These are phyloP conservation scores for Podila verticillata DNA, from an alignment of 192 early-diverging fungal genomes.

Conservation along the genomic window DNA sequence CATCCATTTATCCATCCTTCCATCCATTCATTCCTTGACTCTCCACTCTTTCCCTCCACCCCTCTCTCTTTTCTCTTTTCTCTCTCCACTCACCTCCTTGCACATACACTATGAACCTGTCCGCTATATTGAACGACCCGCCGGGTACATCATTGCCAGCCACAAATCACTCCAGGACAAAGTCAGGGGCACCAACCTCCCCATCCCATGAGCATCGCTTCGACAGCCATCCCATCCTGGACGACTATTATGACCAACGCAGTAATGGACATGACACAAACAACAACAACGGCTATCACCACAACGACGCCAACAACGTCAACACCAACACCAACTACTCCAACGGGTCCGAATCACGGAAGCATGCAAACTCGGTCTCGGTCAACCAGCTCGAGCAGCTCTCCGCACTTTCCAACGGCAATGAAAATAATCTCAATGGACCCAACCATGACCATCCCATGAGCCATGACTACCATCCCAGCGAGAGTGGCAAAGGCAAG, in stretches of 20 bases:
- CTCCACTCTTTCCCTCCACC: background rate
- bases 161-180: background rate
- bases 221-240: background rate
- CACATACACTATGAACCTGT: background rate
- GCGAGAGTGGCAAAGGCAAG: constrained; percentile 5
- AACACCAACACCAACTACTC: background rate
- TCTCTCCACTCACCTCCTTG: background rate
- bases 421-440: background rate
- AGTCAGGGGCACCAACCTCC: background rate
- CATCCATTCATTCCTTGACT: background rate
- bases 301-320: background rate
- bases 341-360: constrained; percentile 12
- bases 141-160: background rate
- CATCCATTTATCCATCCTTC: background rate
- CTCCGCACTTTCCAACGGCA: background rate
- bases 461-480: background rate
- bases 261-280: background rate
- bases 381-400: constrained; percentile 30
- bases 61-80: constrained; percentile 7
- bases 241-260: background rate
- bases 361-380: constrained; percentile 45
- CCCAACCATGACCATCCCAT: background rate
- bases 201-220: background rate
- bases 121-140: constrained; percentile 1
- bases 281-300: constrained; percentile 5